A percentile compares a stretch with the other conserved stretches of the same genome.
phyloP scores from a whole-genome alignment of 129 eudicot genomes.

The carrot (Daucus carota) region DNA sequence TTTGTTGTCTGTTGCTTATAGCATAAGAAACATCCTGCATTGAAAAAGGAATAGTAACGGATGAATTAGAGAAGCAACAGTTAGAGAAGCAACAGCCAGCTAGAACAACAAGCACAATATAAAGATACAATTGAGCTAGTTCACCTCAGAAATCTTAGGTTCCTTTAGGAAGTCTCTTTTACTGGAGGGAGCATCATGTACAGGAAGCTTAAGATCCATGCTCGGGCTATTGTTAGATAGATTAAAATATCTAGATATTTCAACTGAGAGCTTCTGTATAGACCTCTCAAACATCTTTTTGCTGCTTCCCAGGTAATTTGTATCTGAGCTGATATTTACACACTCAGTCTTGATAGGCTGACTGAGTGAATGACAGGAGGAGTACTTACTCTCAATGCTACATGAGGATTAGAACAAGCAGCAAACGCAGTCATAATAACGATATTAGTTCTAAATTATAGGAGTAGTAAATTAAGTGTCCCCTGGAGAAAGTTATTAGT shows the following conservation, averaged over 20 bases:
- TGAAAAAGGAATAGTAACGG: not conserved
- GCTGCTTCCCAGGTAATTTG: not conserved
- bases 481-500: not conserved
- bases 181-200: not conserved
- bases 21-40: not conserved
- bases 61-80: no score
- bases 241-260: not conserved
- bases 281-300: not conserved
- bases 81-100: not conserved
- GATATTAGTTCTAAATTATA: no score
- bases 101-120: not conserved
- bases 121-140: no score
- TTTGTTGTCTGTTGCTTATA: not conserved
- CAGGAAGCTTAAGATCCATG: not conserved
- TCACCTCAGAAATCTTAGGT: not conserved
- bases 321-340: not conserved
- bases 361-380: not conserved
- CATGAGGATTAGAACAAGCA: not conserved
- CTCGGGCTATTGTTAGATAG: not conserved
- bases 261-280: not conserved
- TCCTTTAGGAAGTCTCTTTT: not conserved
- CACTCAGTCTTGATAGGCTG: not conserved
- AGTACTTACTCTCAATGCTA: not conserved
- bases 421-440: not conserved
- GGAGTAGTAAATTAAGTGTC: not conserved